These are phyloP conservation scores for Amanita muscaria DNA, from an alignment of 768 basidiomycete genomes.

Conservation along the genomic window DNA sequence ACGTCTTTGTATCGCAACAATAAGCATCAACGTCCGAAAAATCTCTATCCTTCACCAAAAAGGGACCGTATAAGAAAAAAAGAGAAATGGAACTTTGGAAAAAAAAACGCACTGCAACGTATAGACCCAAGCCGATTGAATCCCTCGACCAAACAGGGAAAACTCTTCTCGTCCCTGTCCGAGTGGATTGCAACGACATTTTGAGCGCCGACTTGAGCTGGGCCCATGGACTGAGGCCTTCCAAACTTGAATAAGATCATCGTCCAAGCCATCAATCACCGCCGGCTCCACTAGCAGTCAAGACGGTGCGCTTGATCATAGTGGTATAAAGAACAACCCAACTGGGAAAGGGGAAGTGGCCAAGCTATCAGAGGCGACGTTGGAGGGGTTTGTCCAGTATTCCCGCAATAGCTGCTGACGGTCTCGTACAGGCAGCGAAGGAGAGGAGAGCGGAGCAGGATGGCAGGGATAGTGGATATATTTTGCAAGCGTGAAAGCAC, in stretches of 20 bases:
- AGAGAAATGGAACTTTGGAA: constrained; percentile 1
- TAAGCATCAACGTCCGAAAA: constrained; percentile 72
- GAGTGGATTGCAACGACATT: constrained; percentile 37
- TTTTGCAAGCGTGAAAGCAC: constrained; percentile 50
- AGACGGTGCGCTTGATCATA: constrained; percentile 18
- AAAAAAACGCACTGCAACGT: neutral
- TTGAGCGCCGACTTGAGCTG: constrained; percentile 22
- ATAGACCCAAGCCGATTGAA: constrained; percentile 6
- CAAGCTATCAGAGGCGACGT: constrained; percentile 26
- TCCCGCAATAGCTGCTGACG: constrained; percentile 21
- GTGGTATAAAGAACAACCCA: constrained; percentile 42
- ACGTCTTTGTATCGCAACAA: too few relatives aligned
- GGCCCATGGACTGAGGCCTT: constrained; percentile 16
- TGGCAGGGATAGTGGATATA: constrained; percentile 22
- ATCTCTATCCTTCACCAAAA: constrained; percentile 50
- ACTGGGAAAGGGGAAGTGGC: constrained; percentile 54
- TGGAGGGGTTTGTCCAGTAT: constrained; percentile 25
- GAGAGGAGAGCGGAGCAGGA: constrained; percentile 41
- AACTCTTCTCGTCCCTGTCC: constrained; percentile 50
- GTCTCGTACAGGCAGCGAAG: constrained; percentile 26
- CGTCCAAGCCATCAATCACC: constrained; percentile 12
- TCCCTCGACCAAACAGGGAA: constrained; percentile 57
- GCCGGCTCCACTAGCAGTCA: neutral
- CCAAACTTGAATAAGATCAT: constrained; percentile 11
- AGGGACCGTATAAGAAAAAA: neutral